These are phyloP conservation scores for Puya raimondii DNA, from an alignment of 176 grass and related monocot genomes.

Conservation along the genomic window DNA sequence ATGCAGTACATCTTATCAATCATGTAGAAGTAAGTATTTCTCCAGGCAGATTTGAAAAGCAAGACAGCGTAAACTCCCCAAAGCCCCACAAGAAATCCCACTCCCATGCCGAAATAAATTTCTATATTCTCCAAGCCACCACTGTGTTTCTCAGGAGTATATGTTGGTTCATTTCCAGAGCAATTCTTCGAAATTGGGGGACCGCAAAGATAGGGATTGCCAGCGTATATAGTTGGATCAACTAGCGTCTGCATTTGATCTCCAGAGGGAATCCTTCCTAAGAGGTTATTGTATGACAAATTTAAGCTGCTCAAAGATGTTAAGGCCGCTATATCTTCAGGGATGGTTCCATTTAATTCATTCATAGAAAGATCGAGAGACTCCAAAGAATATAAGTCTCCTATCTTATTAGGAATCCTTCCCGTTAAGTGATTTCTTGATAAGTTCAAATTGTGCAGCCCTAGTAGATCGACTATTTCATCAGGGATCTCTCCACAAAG, in stretches of 20 bases:
- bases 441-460: slow-evolving; percentile 19
- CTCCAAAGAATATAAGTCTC: slow-evolving; percentile 15
- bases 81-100: slow-evolving; percentile 12
- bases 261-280: slow-evolving; percentile 24
- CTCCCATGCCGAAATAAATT: slow-evolving; percentile 9
- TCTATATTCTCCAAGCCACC: neutral
- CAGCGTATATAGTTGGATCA: slow-evolving; percentile 17
- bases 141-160: neutral
- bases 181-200: slow-evolving; percentile 15
- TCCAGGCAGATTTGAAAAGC: slow-evolving; percentile 4
- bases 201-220: slow-evolving; percentile 25
- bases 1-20: neutral
- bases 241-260: slow-evolving; percentile 31
- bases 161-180: no score
- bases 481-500: slow-evolving; percentile 17
- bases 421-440: slow-evolving; percentile 15
- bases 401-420: slow-evolving; percentile 12
- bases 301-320: slow-evolving; percentile 24
- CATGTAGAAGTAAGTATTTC: slow-evolving; percentile 1
- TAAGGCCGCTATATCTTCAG: neutral
- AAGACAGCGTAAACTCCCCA: slow-evolving; percentile 1
- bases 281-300: slow-evolving; percentile 31
- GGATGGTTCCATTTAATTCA: slow-evolving; percentile 21
- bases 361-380: slow-evolving; percentile 39
- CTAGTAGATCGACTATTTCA: slow-evolving; percentile 8